A percentile compares a stretch with the other conserved stretches of the same genome.
Evolutionary conservation across 192 early-diverging fungal genomes (phyloP).

Genomic region (Coemansia erecta): DNA sequence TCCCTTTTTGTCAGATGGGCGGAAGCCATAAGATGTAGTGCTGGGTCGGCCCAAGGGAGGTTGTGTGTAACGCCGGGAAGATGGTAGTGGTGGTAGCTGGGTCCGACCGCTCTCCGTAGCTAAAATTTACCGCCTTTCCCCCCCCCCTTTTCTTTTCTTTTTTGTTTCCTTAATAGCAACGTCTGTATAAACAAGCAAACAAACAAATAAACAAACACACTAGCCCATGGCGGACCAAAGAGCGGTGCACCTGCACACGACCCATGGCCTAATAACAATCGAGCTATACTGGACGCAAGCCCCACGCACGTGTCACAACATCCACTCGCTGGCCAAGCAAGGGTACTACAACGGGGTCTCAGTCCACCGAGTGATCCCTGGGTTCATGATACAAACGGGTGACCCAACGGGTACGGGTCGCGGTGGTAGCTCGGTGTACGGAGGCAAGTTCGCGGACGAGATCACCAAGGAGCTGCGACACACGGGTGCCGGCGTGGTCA

Average conservation of each 20-base stretch:
- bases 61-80: too few relatives aligned
- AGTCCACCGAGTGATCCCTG: slow-evolving; percentile 82
- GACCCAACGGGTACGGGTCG: slow-evolving; percentile 95
- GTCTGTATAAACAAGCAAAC: neutral
- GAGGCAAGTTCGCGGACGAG: slow-evolving; percentile 70
- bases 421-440: slow-evolving; percentile 76
- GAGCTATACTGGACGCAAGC: slow-evolving; percentile 56
- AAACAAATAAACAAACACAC: neutral
- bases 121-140: too few relatives aligned
- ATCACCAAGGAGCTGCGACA: slow-evolving; percentile 70
- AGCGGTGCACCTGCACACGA: slow-evolving; percentile 23
- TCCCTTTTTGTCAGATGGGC: too few relatives aligned
- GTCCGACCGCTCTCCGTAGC: too few relatives aligned
- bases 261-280: slow-evolving; percentile 22
- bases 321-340: slow-evolving; percentile 71
- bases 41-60: too few relatives aligned
- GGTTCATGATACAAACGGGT: slow-evolving; percentile 98
- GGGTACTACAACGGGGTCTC: slow-evolving; percentile 78
- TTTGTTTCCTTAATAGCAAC: too few relatives aligned
- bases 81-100: too few relatives aligned
- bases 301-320: slow-evolving; percentile 87
- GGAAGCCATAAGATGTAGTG: too few relatives aligned
- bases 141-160: neutral
- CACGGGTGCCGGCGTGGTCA: slow-evolving; percentile 79
- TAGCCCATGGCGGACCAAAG: neutral